Evolutionary conservation across 2,329 filamentous ascomycete species (phyloP), one percentile per base, ranked within the genome.

Genomic region (Neocucurbitaria cava): DNA sequence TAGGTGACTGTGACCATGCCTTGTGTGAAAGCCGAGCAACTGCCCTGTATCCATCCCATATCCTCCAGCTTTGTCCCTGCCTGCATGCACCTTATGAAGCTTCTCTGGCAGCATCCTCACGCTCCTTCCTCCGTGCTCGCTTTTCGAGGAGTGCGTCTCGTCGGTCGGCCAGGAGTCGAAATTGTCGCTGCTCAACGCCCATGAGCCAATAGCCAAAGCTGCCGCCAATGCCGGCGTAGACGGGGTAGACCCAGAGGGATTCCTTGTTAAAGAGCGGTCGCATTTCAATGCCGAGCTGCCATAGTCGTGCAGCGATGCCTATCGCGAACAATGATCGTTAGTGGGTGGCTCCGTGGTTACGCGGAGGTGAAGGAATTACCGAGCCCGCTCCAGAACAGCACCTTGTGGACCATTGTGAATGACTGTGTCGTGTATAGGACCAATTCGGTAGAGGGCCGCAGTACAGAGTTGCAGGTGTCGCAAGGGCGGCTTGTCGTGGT

Each of bases 201-300:
- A 93, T 88, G 68, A 99, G 82, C 92, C 94, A 99, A 84, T 97
- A 97, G 67, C 95, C 95, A 80, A 98, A 97, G 79, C 89, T 91
- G 68, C 89, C 93, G 68, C 93, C 93, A 61, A 92, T 86, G 66
- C 85, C 85, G 54, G 88, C 93, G 79, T 95, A 99, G 68, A 94
- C 80, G 50, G 95, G 95, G 82, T 96, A 99, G 46, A 87, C 92
- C 90, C 92, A 96, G 71, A 96, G 86, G 50, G 89, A 90, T 75
- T 89, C 84, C 72, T 84, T 87, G 80, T 89, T 88, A 85, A 98
- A 91, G 78, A 97, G 89, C 47, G 94, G 95, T 60, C 93, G 92
- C 92, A 96, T 96, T 82, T 99, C 92, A 77, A 99, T 95, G 73
- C 94, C 95, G 76, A 99, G 89, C 80, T 98, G 95, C 91, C 93